These are phyloP conservation scores for Diplodia mutila DNA, from an alignment of 2,329 filamentous ascomycete genomes.

Conservation along the genomic window DNA sequence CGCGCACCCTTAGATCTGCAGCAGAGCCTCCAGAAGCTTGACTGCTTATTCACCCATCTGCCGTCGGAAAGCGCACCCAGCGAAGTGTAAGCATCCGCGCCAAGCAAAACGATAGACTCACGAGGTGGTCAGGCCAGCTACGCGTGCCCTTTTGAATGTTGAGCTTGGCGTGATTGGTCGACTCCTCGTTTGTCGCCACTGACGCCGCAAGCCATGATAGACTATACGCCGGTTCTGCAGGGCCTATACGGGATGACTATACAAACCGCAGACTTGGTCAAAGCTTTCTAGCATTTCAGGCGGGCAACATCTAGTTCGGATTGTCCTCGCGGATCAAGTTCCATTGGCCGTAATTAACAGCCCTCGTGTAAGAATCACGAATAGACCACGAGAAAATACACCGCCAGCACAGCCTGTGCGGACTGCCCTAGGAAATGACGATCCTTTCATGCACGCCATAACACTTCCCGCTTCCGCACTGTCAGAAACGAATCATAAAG, in stretches of 20 bases:
- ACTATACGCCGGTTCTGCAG: not conserved
- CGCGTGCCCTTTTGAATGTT: not conserved
- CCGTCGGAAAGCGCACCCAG: not conserved
- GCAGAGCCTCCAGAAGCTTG: slow-evolving; percentile 5
- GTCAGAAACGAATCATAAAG: not conserved
- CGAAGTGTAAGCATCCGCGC: not conserved
- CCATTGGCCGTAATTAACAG: not conserved
- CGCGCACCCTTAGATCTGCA: not conserved
- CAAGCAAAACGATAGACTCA: not conserved
- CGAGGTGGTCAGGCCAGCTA: not conserved
- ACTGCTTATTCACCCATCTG: not conserved
- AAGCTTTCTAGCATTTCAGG: not conserved
- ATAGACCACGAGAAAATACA: not conserved
- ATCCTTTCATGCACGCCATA: not conserved
- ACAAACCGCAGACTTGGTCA: not conserved
- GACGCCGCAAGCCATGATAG: not conserved
- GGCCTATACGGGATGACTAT: not conserved
- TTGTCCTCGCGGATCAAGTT: not conserved
- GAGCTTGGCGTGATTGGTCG: not conserved
- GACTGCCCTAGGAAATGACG: too few species aligned
- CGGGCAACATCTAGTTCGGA: not conserved
- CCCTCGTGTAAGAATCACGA: not conserved
- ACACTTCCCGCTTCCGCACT: not conserved
- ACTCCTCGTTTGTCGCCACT: not conserved
- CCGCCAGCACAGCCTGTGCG: not conserved